Percentiles rank a stretch among this genome's conserved stretches.
Conservation (phyloP, 1,139 yeast species). For the Hansenula lynferdii region DNA sequence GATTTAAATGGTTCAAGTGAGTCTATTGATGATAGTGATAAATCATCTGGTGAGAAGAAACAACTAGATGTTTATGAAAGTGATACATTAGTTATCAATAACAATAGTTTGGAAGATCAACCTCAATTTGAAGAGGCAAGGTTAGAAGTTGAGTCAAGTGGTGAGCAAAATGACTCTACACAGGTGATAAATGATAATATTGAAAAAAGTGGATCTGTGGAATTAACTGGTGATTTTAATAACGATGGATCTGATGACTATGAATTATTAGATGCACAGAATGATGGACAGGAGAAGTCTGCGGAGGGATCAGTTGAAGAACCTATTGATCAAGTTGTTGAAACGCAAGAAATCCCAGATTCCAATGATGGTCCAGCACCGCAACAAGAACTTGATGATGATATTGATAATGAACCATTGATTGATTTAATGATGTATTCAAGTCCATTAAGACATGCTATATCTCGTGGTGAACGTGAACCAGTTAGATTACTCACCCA, state of each 20-base stretch:
- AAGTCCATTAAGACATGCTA: constrained; percentile 7
- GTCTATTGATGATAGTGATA: not conserved
- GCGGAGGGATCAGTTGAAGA: too few species aligned
- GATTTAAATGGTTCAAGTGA: not conserved
- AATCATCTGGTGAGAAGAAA: not conserved
- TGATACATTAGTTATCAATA: too few species aligned
- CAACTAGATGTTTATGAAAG: too few species aligned
- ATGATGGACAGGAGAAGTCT: too few species aligned
- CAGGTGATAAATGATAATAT: not conserved
- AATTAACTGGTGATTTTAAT: not conserved
- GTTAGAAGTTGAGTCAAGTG: not conserved
- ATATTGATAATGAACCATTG: not conserved
- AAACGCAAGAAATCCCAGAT: constrained; percentile 5
- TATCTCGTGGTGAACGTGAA: too few species aligned
- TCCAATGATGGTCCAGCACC: not conserved
- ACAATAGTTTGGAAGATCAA: too few species aligned
- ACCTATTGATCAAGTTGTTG: not conserved
- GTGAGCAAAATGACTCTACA: not conserved
- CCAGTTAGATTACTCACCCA: too few species aligned
- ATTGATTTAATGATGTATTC: too few species aligned
- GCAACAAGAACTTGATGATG: not conserved
- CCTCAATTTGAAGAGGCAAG: too few species aligned
- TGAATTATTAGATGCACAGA: constrained; percentile 1
- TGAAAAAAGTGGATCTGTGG: not conserved
- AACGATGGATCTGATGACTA: not conserved